Base-by-base conservation (phyloP, 1,139 yeast species). In the Pichia cactophila region DNA sequence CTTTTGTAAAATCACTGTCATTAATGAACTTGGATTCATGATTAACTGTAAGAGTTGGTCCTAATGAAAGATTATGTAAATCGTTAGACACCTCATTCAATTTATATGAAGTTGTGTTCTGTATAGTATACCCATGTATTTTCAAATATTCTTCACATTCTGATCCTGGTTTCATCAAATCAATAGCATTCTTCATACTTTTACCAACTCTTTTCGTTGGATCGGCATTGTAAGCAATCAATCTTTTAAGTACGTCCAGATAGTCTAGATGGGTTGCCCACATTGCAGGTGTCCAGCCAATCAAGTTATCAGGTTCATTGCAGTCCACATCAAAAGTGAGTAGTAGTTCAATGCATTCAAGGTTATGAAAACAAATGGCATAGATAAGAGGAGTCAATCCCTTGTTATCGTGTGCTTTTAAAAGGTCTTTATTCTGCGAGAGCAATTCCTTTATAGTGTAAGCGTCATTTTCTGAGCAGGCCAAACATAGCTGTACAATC, bases 371-470 rank as follows among this genome's bases (percentile, higher is more conserved):
- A 49, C 78, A 77, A 28, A 79, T 69, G 12, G 83, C 77, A 58
- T 72, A 77, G 1, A 78, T 69, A 56, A 80, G 66, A 1, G 81
- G 75, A 0, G 77, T 69, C 4, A 73, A 66, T 0, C 85, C 85
- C 41, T 59, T 60, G 6, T 63, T 62, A 41, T 72, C 74, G 8
- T 59, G 40, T 35, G 58, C 55, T 44, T 72, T 65, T n/a, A 72
- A 59, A 12, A 67, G 52, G 5, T 66, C 65, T 1, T 70, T 67
- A 44, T 68, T 61, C 3, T 63, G 58, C 23, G 70, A 54, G 2
- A 70, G 52, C 2, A 72, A 56, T 23, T 69, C 67, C 50, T 76
- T 75, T 33, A 75, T 56, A 0, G 77, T 63, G 2, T 68, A 72
- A 35, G 69, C 54, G 54, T 80, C 84, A 10, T 81, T 82, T 41